A percentile compares a stretch with the other conserved stretches of the same genome.
phyloP scores from a whole-genome alignment of 345 rosid species.

The Salix dunnii region DNA sequence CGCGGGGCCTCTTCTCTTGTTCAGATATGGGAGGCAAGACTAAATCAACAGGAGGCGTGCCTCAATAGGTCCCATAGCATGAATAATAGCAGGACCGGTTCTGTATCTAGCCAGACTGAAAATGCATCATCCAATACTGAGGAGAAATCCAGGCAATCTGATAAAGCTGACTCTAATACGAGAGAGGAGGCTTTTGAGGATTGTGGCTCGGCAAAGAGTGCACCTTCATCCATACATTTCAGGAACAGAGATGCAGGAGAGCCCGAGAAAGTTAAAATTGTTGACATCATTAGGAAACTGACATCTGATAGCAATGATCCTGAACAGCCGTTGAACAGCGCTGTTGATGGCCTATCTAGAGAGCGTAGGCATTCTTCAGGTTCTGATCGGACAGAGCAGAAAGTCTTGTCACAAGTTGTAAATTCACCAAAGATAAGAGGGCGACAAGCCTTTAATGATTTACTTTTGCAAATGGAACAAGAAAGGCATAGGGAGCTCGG shows the following conservation, averaged over 20 bases:
- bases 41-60: not conserved
- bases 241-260: slow-evolving; percentile 34
- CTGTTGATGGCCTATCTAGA: slow-evolving; percentile 20
- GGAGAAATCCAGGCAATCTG: slow-evolving; percentile 16
- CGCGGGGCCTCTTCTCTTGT: slow-evolving; percentile 79
- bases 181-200: slow-evolving; percentile 28
- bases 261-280: slow-evolving; percentile 53
- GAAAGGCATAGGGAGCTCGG: slow-evolving; percentile 55
- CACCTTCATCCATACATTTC: not conserved
- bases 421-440: slow-evolving; percentile 65
- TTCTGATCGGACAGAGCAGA: slow-evolving; percentile 31
- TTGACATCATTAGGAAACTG: slow-evolving; percentile 63
- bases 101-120: slow-evolving; percentile 20
- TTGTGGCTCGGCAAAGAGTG: slow-evolving; percentile 30
- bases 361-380: slow-evolving; percentile 18
- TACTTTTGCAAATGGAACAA: slow-evolving; percentile 54
- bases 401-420: slow-evolving; percentile 26
- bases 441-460: slow-evolving; percentile 70
- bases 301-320: slow-evolving; percentile 15
- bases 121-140: slow-evolving; percentile 1
- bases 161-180: slow-evolving; percentile 10
- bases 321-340: slow-evolving; percentile 15
- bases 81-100: slow-evolving; percentile 25
- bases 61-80: slow-evolving; percentile 35
- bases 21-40: slow-evolving; percentile 88